Conservation (phyloP, 169 alveolate genomes). For the Plasmodium coatneyi region DNA sequence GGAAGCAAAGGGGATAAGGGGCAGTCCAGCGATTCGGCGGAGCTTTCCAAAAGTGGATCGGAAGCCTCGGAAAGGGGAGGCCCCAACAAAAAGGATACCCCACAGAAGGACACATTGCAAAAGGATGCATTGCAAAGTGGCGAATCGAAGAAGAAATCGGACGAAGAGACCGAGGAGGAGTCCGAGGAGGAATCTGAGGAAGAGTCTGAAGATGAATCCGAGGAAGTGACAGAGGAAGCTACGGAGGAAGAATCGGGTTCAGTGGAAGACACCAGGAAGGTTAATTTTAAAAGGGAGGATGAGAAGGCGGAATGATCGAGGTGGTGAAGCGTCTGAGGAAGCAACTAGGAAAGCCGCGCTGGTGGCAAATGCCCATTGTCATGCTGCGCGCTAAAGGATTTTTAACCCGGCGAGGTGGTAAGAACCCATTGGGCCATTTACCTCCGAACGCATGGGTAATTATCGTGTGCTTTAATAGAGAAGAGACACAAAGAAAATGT, state of each 20-base stretch:
- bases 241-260: not conserved
- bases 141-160: not conserved
- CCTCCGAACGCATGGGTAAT: not conserved
- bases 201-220: not conserved
- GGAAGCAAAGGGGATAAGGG: not conserved
- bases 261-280: slow-evolving; percentile 5
- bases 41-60: not conserved
- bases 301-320: not conserved
- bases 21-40: not conserved
- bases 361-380: not conserved
- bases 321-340: not conserved
- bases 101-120: not conserved
- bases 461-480: not conserved
- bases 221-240: slow-evolving; percentile 6
- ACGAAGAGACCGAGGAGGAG: slow-evolving; percentile 34
- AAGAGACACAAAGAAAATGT: not conserved
- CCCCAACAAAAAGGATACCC: not conserved
- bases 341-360: not conserved
- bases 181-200: not conserved
- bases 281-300: slow-evolving; percentile 19
- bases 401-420: not conserved
- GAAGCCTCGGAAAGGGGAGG: not conserved
- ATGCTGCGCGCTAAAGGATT: not conserved
- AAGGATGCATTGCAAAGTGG: not conserved
- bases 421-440: not conserved